A percentile compares a stretch with the other conserved stretches of the same genome.
phyloP scores from a whole-genome alignment of 139 green algal genomes.

The Auxenochlorella protothecoides region DNA sequence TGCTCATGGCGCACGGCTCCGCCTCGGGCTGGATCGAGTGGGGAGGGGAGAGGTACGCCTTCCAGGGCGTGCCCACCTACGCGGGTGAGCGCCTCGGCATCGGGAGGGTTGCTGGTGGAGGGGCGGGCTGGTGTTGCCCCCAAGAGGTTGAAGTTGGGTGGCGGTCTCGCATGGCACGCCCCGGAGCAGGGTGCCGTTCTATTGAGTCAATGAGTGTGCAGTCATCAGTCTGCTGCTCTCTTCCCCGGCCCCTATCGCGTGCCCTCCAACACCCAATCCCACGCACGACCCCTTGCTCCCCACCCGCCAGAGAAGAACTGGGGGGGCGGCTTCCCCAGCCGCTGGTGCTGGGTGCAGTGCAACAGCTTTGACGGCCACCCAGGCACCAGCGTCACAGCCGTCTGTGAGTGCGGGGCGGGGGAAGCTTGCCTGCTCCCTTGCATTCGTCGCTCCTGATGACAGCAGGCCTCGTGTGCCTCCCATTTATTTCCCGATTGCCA shows the following conservation, averaged over 20 bases:
- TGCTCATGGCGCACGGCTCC: constrained; percentile 79
- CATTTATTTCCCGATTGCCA: too few species aligned
- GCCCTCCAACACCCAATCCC: background rate
- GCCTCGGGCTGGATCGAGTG: constrained; percentile 84
- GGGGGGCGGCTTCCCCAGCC: constrained; percentile 86
- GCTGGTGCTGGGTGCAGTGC: constrained; percentile 92
- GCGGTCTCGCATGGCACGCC: background rate
- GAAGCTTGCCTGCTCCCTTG: too few species aligned
- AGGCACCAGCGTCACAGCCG: constrained; percentile 68
- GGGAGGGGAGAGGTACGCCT: constrained; percentile 64
- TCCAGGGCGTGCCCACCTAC: constrained; percentile 61
- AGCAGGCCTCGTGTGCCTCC: too few species aligned
- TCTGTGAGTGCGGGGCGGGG: constrained; percentile 45
- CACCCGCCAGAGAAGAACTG: constrained; percentile 89
- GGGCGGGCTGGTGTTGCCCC: background rate
- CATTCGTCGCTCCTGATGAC: too few species aligned
- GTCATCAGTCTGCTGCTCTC: background rate
- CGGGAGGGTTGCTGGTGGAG: background rate
- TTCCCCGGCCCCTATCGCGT: background rate
- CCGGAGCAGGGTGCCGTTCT: background rate
- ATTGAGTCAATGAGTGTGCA: too few species aligned
- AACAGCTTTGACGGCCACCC: constrained; percentile 74
- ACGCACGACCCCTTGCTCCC: background rate
- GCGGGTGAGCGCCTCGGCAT: constrained; percentile 6
- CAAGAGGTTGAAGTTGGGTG: background rate